A percentile compares a stretch with the other conserved stretches of the same genome.
Evolutionary conservation across 176 grass and related monocot genomes (phyloP).

Genomic region (Triticum turgidum): DNA sequence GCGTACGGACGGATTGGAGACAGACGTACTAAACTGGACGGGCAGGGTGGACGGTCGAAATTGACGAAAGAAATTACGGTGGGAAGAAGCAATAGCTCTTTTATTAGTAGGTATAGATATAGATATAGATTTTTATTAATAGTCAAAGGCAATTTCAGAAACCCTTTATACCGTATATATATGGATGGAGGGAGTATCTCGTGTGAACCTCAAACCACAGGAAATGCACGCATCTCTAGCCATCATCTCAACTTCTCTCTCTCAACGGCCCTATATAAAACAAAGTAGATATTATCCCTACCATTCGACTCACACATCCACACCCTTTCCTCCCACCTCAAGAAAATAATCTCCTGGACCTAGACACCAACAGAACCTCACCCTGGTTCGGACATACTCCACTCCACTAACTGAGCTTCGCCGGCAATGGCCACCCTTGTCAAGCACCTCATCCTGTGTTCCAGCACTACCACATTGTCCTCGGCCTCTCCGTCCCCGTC

Average conservation of each 20-base stretch:
- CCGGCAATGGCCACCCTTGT: conserved; percentile 65
- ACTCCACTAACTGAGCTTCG: not conserved
- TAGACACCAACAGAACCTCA: not conserved
- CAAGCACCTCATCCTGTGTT: conserved; percentile 79
- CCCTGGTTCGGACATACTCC: not conserved
- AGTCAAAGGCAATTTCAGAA: too few species aligned
- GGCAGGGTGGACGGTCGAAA: too few species aligned
- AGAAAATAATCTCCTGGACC: conserved; percentile 34
- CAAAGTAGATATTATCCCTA: conserved; percentile 33
- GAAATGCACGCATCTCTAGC: not conserved
- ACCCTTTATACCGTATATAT: too few species aligned
- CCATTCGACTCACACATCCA: not conserved
- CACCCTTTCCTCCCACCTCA: conserved; percentile 29
- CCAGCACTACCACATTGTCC: conserved; percentile 24
- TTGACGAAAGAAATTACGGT: too few species aligned
- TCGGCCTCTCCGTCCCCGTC: not conserved
- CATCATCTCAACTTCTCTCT: not conserved
- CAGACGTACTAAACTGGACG: too few species aligned
- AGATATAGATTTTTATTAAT: too few species aligned
- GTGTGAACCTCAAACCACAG: conserved; percentile 4
- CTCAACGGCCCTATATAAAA: conserved; percentile 7
- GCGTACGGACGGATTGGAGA: too few species aligned
- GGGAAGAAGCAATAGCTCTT: too few species aligned
- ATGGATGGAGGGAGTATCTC: too few species aligned
- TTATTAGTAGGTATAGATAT: too few species aligned